These are phyloP conservation scores for Pyrenopolyporus hunteri DNA, from an alignment of 495 filamentous ascomycete species.

Conservation along the genomic window DNA sequence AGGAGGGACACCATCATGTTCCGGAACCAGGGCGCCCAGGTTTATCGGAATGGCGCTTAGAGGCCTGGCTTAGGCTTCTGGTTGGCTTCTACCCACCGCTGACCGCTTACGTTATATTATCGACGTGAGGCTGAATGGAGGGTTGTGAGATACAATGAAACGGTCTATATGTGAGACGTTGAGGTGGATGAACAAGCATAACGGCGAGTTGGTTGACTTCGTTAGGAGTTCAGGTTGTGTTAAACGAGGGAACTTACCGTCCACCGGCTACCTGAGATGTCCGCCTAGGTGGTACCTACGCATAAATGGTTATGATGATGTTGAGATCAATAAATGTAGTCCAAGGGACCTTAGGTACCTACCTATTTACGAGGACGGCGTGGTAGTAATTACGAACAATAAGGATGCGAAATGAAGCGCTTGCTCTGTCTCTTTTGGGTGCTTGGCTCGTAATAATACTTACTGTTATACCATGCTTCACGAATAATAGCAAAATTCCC, in stretches of 20 bases:
- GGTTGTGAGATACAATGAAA: too few relatives aligned
- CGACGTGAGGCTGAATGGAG: too few relatives aligned
- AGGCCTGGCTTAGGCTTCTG: background rate
- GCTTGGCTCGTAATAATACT: background rate
- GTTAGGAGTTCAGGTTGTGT: constrained; percentile 30
- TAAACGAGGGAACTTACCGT: too few relatives aligned
- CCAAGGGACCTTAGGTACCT: too few relatives aligned
- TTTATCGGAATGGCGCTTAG: constrained; percentile 71
- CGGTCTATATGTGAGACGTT: too few relatives aligned
- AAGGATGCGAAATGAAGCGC: background rate
- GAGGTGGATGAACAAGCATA: too few relatives aligned
- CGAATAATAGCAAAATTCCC: too few relatives aligned
- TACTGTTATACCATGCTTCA: background rate
- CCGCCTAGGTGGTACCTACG: background rate
- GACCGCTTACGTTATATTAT: too few relatives aligned
- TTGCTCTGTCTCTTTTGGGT: background rate
- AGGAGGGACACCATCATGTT: constrained; percentile 90
- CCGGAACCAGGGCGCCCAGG: constrained; percentile 83
- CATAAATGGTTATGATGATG: constrained; percentile 14
- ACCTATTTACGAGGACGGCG: constrained; percentile 1
- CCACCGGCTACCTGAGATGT: too few relatives aligned
- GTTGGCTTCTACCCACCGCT: too few relatives aligned
- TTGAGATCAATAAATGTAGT: too few relatives aligned
- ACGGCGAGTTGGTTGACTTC: constrained; percentile 4
- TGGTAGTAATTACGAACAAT: constrained; percentile 22